Conservation (phyloP, 140 eudicot genomes). For the Bidens hawaiensis region DNA sequence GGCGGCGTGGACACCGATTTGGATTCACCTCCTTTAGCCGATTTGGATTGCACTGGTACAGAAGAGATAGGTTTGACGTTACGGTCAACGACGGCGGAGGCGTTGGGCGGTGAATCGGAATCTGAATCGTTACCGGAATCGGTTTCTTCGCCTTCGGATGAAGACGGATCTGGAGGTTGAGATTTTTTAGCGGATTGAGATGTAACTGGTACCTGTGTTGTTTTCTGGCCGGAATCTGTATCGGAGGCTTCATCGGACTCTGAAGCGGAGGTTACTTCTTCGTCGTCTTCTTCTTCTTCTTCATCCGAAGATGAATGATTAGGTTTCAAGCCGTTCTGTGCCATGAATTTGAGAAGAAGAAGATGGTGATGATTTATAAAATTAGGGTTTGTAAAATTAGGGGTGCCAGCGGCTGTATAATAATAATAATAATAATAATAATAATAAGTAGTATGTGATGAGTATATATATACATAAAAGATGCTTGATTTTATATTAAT, state of each 20-base stretch:
- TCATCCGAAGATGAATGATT: conserved; percentile 15
- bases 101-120: conserved; percentile 21
- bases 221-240: conserved; percentile 29
- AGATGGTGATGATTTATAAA: background rate
- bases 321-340: conserved; percentile 18
- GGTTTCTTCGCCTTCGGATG: conserved; percentile 23
- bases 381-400: conserved; percentile 27
- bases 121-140: conserved; percentile 37
- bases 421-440: too few species aligned
- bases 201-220: conserved; percentile 14
- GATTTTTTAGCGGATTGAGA: conserved; percentile 11
- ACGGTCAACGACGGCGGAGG: conserved; percentile 14
- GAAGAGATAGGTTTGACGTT: conserved; percentile 43
- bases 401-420: conserved; percentile 13
- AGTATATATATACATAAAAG: background rate
- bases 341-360: conserved; percentile 8
- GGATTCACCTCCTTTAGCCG: too few species aligned
- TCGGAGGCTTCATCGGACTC: conserved; percentile 26
- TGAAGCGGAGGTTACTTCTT: conserved; percentile 26
- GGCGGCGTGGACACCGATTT: too few species aligned
- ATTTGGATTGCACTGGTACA: background rate
- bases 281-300: conserved; percentile 22
- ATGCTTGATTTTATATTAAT: background rate
- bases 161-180: background rate
- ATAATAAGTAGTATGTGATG: background rate